These are phyloP conservation scores for Dioszegia aurantiaca DNA, from an alignment of 768 basidiomycete species.

Conservation along the genomic window DNA sequence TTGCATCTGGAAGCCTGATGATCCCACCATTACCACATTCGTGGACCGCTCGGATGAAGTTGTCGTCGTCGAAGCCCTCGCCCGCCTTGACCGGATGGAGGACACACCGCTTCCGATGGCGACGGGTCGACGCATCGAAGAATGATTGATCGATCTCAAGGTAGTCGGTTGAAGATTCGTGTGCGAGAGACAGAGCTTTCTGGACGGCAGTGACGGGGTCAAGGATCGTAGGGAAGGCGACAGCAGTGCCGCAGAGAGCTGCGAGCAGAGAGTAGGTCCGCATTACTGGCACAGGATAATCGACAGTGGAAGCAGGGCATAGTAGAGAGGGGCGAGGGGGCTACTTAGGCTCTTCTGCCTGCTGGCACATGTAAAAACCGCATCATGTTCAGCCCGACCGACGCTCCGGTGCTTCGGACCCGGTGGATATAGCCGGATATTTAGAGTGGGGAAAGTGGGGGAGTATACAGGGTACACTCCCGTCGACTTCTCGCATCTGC, in stretches of 20 bases:
- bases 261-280: not conserved
- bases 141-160: conserved; percentile 16
- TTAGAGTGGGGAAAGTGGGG: conserved; percentile 1
- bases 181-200: not conserved
- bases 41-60: conserved; percentile 32
- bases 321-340: too few species aligned
- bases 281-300: too few species aligned
- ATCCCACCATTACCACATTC: conserved; percentile 36
- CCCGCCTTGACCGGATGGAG: conserved; percentile 19
- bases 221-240: conserved; percentile 12
- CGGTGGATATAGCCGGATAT: too few species aligned
- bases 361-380: too few species aligned
- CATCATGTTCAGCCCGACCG: too few species aligned
- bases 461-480: too few species aligned
- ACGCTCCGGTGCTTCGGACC: too few species aligned
- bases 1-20: conserved; percentile 49
- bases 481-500: too few species aligned
- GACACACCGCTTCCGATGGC: conserved; percentile 18
- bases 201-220: not conserved
- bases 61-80: conserved; percentile 43
- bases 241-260: conserved; percentile 1
- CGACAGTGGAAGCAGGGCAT: too few species aligned
- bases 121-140: conserved; percentile 12
- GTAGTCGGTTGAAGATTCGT: not conserved
- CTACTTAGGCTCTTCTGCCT: too few species aligned